phyloP scores from a whole-genome alignment of 345 rosid species.

The Lumnitzera racemosa region DNA sequence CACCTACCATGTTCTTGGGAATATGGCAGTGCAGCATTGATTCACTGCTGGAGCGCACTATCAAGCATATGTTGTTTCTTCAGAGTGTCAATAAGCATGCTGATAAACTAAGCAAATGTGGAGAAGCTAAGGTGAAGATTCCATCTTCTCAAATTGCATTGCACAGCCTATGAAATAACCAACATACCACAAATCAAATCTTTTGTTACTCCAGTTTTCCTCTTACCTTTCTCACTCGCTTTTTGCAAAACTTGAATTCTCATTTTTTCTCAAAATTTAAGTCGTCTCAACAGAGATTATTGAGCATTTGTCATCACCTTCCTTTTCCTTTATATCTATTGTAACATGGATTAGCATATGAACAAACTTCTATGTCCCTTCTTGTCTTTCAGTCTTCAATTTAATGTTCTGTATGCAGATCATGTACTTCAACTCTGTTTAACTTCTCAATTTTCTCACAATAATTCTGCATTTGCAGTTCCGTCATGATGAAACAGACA shows the following conservation, averaged over 20 bases:
- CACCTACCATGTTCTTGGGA: slow-evolving; percentile 5
- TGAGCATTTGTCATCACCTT: no score
- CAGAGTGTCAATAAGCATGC: slow-evolving; percentile 85
- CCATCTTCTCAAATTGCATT: neutral
- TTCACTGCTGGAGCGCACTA: slow-evolving; percentile 87
- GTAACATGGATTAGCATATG: no score
- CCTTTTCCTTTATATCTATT: no score
- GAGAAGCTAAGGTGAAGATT: slow-evolving; percentile 49
- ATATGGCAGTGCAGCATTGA: slow-evolving; percentile 87
- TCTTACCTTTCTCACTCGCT: neutral
- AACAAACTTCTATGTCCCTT: no score
- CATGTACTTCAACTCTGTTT: neutral
- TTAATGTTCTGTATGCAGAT: neutral
- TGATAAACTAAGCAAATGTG: slow-evolving; percentile 72
- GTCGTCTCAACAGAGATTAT: no score
- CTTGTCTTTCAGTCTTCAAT: no score
- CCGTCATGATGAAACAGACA: slow-evolving; percentile 48
- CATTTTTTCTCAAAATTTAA: no score
- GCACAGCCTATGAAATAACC: neutral
- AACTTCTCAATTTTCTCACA: neutral
- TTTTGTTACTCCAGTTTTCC: no score
- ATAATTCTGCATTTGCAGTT: slow-evolving; percentile 26
- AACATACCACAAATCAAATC: no score
- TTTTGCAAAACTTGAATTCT: neutral
- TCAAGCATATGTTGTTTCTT: slow-evolving; percentile 86